Percentiles rank a stretch among this genome's conserved stretches.
Conservation (phyloP, 768 basidiomycete species). For the Suillus luteus region DNA sequence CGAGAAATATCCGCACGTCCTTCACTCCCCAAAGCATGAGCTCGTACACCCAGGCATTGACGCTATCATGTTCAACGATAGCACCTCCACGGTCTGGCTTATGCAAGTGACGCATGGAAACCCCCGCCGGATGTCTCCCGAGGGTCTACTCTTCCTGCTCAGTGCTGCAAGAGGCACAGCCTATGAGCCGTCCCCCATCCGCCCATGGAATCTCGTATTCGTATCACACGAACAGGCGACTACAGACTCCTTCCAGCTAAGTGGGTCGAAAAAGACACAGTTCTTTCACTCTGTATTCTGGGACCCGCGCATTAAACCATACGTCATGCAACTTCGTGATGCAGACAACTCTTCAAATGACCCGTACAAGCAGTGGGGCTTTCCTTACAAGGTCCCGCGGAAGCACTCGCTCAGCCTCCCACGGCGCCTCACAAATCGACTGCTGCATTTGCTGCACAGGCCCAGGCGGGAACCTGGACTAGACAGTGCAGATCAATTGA, state of each 20-base stretch:
- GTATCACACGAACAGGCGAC: not conserved
- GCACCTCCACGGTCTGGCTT: constrained; percentile 4
- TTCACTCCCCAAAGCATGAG: not conserved
- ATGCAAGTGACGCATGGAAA: not conserved
- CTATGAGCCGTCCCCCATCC: constrained; percentile 2
- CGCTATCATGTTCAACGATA: not conserved
- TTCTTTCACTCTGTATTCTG: not conserved
- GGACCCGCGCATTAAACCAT: constrained; percentile 2
- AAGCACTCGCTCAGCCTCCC: not conserved
- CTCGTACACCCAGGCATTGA: not conserved
- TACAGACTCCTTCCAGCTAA: not conserved
- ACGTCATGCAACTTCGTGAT: constrained; percentile 1
- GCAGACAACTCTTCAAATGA: not conserved
- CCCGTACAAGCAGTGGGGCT: constrained; percentile 3
- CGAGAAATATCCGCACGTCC: not conserved
- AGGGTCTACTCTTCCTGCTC: not conserved
- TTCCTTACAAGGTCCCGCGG: not conserved
- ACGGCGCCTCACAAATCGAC: not conserved
- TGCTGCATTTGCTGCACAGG: not conserved
- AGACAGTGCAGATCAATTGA: not conserved
- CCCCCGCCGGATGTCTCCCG: not conserved
- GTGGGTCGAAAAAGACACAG: not conserved
- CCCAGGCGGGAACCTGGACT: not conserved
- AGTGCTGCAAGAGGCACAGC: not conserved
- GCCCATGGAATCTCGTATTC: not conserved